Percentiles rank a stretch among this genome's conserved stretches.
Evolutionary conservation across 228 moss, liverwort and hornwort genomes (phyloP).

Genomic region (Sphagnum fallax): DNA sequence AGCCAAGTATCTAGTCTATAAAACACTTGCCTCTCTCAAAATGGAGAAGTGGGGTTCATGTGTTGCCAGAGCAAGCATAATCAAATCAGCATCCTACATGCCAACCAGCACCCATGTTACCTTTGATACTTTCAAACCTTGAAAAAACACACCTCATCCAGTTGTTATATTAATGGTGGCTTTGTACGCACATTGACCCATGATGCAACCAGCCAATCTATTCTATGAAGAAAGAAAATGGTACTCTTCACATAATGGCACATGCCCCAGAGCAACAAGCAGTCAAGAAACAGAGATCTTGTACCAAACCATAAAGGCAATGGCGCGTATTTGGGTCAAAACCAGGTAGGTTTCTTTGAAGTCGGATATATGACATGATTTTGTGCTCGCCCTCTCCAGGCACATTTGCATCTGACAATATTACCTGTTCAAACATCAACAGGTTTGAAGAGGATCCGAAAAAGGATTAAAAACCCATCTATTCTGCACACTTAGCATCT

Average conservation of each 20-base stretch:
- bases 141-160: background rate
- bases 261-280: background rate
- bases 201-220: background rate
- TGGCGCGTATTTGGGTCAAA: constrained; percentile 89
- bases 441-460: background rate
- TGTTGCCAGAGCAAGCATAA: constrained; percentile 96
- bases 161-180: background rate
- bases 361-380: constrained; percentile 96
- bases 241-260: no score
- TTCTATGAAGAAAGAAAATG: background rate
- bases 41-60: constrained; percentile 99
- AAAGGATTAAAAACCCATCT: background rate
- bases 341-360: constrained; percentile 88
- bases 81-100: constrained; percentile 91
- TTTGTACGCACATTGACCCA: background rate
- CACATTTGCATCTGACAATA: constrained; percentile 93
- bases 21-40: constrained; percentile 68
- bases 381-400: constrained; percentile 99
- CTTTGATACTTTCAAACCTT: background rate
- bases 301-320: constrained; percentile 96
- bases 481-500: background rate
- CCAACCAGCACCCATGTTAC: no score
- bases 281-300: constrained; percentile 3
- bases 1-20: background rate
- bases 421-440: constrained; percentile 43